Base-by-base conservation (phyloP, 2,329 filamentous ascomycete species). In the Fusarium succisae region DNA sequence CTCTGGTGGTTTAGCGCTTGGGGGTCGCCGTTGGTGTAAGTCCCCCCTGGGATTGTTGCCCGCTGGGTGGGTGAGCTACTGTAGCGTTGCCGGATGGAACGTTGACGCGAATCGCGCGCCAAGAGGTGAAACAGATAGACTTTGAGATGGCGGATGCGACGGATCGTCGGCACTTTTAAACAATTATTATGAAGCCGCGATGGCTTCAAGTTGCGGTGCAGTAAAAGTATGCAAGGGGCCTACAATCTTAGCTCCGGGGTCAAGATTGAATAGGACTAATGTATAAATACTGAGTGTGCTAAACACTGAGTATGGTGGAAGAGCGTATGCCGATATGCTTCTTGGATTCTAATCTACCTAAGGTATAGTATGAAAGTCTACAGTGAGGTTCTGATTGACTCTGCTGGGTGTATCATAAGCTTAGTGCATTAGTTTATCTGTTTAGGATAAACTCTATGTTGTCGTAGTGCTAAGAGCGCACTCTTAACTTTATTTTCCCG, bases 31-130 rank as follows among this genome's bases (percentile, higher is more conserved):
- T 47, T 54, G 48, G 58, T 39, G 60, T 51, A 39, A 54, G 24
- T 48, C 13, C 45, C 45, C 45, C 45, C 28, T 30, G 30, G 35
- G 11, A 14, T 35, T 35, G 41, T 30, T 48, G 38, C 44, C 67
- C 22, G 26, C 15, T 30, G 24, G 20, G n/a, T 26, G 30, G n/a
- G 20, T 37, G 44, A 61, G 57, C 56, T 41, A 65, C 66, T 69
- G 28, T 56, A 56, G 53, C 47, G 47, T 30, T 62, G n/a, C 59
- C 30, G 71, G 41, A 71, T 74, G 71, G 44, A 68, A 73, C 69
- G 24, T 44, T 37, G 38, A 24, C 18, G 41, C 45, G 26, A 65
- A 69, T 44, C 50, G 38, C 22, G 8, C 26, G 47, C 60, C 50
- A 54, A 61, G 51, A 61, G 39, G 54, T 54, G 51, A 48, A 64